A percentile compares a stretch with the other conserved stretches of the same genome.
Evolutionary conservation across 2,329 filamentous ascomycete genomes (phyloP).

Genomic region (Colletotrichum sp.): DNA sequence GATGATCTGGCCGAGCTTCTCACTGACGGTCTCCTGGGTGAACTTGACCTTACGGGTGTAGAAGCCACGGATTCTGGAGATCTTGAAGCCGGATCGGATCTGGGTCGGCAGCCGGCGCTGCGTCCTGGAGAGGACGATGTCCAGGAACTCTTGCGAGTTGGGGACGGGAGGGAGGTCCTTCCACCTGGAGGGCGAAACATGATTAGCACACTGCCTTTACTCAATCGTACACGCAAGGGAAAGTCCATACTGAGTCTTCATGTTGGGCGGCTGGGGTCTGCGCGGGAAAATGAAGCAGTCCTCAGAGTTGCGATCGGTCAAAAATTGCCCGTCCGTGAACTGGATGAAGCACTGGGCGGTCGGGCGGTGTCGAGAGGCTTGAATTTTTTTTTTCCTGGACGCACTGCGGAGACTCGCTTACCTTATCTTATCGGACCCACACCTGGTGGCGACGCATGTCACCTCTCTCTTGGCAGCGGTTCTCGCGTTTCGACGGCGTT

Average conservation of each 20-base stretch:
- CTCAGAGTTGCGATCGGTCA: constrained; percentile 20
- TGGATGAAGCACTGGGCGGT: background rate
- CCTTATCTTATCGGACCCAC: constrained; percentile 24
- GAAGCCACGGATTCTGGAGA: constrained; percentile 69
- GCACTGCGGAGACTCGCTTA: constrained; percentile 23
- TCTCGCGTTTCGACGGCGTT: background rate
- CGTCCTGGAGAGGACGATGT: constrained; percentile 93
- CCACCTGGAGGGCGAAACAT: constrained; percentile 43
- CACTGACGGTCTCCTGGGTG: constrained; percentile 93
- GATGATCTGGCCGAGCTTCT: constrained; percentile 90
- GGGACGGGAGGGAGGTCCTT: constrained; percentile 87
- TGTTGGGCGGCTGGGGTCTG: constrained; percentile 17
- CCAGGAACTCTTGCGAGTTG: constrained; percentile 92
- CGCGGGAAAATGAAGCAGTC: constrained; percentile 12
- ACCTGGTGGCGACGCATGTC: background rate
- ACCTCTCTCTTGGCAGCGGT: background rate
- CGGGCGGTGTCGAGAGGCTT: background rate
- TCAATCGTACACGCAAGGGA: background rate
- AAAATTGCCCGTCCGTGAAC: constrained; percentile 6
- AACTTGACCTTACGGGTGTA: constrained; percentile 87
- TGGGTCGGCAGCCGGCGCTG: constrained; percentile 93
- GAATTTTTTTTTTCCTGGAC: constrained; percentile 21
- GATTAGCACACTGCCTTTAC: background rate
- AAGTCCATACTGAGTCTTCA: constrained; percentile 22
- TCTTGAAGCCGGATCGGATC: constrained; percentile 94